phyloP scores from a whole-genome alignment of 23 red algal species.

The Gracilariopsis chorda region DNA sequence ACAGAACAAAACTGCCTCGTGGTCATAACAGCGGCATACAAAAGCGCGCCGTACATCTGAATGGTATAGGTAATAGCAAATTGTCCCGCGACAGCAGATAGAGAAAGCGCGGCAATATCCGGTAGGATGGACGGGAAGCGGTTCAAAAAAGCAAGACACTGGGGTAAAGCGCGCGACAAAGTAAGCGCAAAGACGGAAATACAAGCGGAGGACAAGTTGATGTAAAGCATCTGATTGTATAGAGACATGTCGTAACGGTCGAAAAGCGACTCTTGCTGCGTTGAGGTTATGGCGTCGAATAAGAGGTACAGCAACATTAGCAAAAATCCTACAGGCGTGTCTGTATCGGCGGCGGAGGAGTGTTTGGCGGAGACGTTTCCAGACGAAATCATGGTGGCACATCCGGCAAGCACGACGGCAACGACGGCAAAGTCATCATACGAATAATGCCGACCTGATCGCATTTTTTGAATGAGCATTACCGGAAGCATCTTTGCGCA shows the following conservation, averaged over 20 bases:
- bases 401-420: constrained; percentile 36
- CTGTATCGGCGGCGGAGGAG: constrained; percentile 12
- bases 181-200: constrained; percentile 40
- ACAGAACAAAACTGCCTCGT: constrained; percentile 77
- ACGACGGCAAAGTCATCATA: constrained; percentile 50
- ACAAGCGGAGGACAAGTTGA: constrained; percentile 62
- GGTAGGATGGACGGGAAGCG: not conserved
- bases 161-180: not conserved
- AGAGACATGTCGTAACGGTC: constrained; percentile 42
- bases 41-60: constrained; percentile 74
- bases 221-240: constrained; percentile 88
- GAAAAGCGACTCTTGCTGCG: constrained; percentile 80
- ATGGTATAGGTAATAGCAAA: constrained; percentile 84
- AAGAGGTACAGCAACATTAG: constrained; percentile 72
- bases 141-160: constrained; percentile 33
- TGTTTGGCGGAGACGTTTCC: constrained; percentile 61
- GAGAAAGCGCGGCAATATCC: constrained; percentile 48
- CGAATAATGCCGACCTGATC: constrained; percentile 23
- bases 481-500: constrained; percentile 93
- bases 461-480: constrained; percentile 52
- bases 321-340: constrained; percentile 46
- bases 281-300: constrained; percentile 75
- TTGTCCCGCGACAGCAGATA: constrained; percentile 77
- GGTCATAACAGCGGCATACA: constrained; percentile 87
- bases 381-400: constrained; percentile 46